These are phyloP conservation scores for Mycena alexandri DNA, from an alignment of 768 basidiomycete genomes.

Conservation along the genomic window DNA sequence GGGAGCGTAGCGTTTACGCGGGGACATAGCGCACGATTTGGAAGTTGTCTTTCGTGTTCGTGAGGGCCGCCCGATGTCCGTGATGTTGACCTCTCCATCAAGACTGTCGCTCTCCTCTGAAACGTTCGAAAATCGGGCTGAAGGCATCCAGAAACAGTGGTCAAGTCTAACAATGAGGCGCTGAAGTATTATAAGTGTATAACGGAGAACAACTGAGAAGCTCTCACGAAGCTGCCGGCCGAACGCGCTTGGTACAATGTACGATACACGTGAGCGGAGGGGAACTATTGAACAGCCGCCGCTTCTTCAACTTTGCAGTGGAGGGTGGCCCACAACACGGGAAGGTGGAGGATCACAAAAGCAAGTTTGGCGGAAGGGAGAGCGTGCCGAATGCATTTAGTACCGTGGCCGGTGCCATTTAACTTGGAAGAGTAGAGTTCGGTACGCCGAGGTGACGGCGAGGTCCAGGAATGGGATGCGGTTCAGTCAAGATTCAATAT, in stretches of 20 bases:
- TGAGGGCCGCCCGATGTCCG: neutral
- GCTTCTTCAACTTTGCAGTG: neutral
- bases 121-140: neutral
- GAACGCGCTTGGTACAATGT: conserved; percentile 9
- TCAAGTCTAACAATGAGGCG: neutral
- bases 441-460: conserved; percentile 30
- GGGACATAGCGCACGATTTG: conserved; percentile 17
- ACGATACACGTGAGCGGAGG: conserved; percentile 22
- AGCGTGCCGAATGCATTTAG: neutral
- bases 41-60: conserved; percentile 11
- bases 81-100: conserved; percentile 1
- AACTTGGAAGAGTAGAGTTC: conserved; percentile 1
- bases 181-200: neutral
- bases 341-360: no score
- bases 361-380: neutral
- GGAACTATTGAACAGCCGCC: conserved; percentile 16
- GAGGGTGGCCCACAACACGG: neutral
- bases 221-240: conserved; percentile 26
- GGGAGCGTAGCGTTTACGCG: neutral
- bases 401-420: conserved; percentile 5
- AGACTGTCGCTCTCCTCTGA: conserved; percentile 29
- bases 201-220: conserved; percentile 3
- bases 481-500: no score
- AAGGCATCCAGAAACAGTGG: no score
- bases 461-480: conserved; percentile 1